phyloP scores from a whole-genome alignment of 768 basidiomycete species.

The Pisolithus microcarpus region DNA sequence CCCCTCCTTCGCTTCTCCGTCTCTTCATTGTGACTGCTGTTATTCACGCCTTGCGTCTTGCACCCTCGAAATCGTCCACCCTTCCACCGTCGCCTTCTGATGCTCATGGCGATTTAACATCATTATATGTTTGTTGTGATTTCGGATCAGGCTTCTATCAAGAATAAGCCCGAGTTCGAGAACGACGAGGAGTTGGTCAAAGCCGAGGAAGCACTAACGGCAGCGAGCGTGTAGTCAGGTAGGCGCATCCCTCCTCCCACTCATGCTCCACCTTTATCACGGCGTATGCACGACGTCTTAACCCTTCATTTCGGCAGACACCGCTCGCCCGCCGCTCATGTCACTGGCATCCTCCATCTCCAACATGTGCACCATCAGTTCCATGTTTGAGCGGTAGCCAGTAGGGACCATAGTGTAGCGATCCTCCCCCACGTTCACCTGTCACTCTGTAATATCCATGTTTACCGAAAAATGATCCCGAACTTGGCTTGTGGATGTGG shows the following conservation, averaged over 20 bases:
- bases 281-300: constrained; percentile 10
- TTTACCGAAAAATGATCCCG: constrained; percentile 13
- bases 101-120: background rate
- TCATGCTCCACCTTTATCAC: constrained; percentile 14
- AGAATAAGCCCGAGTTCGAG: constrained; percentile 22
- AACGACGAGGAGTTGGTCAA: constrained; percentile 38
- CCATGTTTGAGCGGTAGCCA: constrained; percentile 7
- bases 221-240: constrained; percentile 37
- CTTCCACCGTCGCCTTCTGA: constrained; percentile 8
- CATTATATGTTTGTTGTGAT: background rate
- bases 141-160: constrained; percentile 23
- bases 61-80: constrained; percentile 2
- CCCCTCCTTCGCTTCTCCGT: constrained; percentile 6
- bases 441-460: background rate
- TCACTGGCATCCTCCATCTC: constrained; percentile 20
- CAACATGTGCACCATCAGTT: constrained; percentile 7
- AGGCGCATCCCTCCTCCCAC: constrained; percentile 1
- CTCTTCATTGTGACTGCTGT: constrained; percentile 9
- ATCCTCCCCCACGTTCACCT: background rate
- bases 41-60: constrained; percentile 3
- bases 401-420: background rate
- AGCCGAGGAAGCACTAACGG: constrained; percentile 53
- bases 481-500: constrained; percentile 4
- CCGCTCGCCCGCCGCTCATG: constrained; percentile 2
- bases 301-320: constrained; percentile 2